Percentiles rank a stretch among this genome's conserved stretches.
phyloP scores from a whole-genome alignment of 805 yeast species.

The Sungouiozyma ichnusensis region DNA sequence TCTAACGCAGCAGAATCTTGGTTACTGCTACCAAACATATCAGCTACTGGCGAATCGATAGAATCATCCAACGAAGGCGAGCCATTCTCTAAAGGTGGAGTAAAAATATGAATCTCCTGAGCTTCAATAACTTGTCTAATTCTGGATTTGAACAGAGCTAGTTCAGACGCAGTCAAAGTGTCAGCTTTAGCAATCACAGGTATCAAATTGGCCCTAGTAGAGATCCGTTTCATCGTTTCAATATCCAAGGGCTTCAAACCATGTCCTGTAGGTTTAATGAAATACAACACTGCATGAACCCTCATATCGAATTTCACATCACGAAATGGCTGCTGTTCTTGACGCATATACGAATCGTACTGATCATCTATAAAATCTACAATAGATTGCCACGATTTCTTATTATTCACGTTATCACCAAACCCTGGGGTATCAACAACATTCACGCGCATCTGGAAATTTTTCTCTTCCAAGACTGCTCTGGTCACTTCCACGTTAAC shows the following conservation, averaged over 20 bases:
- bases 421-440: slow-evolving; percentile 90
- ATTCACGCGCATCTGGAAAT: slow-evolving; percentile 65
- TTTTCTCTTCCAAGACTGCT: slow-evolving; percentile 77
- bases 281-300: slow-evolving; percentile 84
- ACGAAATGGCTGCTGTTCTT: slow-evolving; percentile 85
- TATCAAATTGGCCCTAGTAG: slow-evolving; percentile 72
- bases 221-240: slow-evolving; percentile 74
- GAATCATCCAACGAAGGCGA: slow-evolving; percentile 7
- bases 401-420: slow-evolving; percentile 83
- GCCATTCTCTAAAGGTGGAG: slow-evolving; percentile 60
- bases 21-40: slow-evolving; percentile 1
- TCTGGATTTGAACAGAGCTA: slow-evolving; percentile 58
- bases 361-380: slow-evolving; percentile 87
- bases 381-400: slow-evolving; percentile 77
- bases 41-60: slow-evolving; percentile 2
- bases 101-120: slow-evolving; percentile 72
- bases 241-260: slow-evolving; percentile 80
- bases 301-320: slow-evolving; percentile 59
- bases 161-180: slow-evolving; percentile 63
- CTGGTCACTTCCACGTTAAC: slow-evolving; percentile 70
- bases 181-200: slow-evolving; percentile 89
- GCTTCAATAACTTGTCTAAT: slow-evolving; percentile 76
- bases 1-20: slow-evolving; percentile 63
- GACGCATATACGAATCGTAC: slow-evolving; percentile 79
- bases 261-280: slow-evolving; percentile 86